These are phyloP conservation scores for Austroboletus rostrupii DNA, from an alignment of 1,284 basidiomycete species.

Conservation along the genomic window DNA sequence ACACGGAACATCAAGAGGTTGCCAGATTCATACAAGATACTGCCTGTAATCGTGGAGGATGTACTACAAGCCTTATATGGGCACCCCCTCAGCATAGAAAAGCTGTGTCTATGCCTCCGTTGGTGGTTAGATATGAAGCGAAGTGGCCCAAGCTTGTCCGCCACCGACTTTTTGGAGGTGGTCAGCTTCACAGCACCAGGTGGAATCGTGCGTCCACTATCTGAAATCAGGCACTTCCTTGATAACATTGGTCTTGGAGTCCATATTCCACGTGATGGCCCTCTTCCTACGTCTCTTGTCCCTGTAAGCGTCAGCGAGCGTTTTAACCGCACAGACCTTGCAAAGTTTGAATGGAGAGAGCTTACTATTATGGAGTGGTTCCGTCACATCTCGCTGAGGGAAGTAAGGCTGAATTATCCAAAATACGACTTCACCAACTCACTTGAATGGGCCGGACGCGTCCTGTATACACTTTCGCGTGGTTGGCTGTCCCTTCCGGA, in stretches of 20 bases:
- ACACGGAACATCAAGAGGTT: constrained; percentile 60
- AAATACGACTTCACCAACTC: constrained; percentile 66
- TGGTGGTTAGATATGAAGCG: constrained; percentile 69
- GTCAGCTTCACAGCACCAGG: constrained; percentile 48
- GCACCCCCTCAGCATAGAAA: constrained; percentile 64
- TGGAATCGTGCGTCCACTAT: constrained; percentile 40
- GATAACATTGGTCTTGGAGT: constrained; percentile 55
- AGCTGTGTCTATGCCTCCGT: constrained; percentile 76
- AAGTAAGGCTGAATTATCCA: constrained; percentile 36
- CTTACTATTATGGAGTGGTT: constrained; percentile 76
- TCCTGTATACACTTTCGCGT: constrained; percentile 64
- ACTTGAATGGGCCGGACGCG: constrained; percentile 74
- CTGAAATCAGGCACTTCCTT: constrained; percentile 65
- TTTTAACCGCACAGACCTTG: constrained; percentile 53
- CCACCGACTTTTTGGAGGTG: constrained; percentile 51
- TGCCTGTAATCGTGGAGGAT: constrained; percentile 74
- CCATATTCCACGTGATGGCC: constrained; percentile 50
- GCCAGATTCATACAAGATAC: constrained; percentile 62
- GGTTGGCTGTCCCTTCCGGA: constrained; percentile 64
- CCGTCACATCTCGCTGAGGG: constrained; percentile 52
- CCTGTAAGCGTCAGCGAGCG: constrained; percentile 62
- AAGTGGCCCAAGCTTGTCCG: constrained; percentile 43
- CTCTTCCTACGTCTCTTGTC: constrained; percentile 73
- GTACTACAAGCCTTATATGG: constrained; percentile 73
- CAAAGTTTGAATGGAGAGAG: constrained; percentile 75